phyloP scores from a whole-genome alignment of 1,139 yeast genomes.

The Yamadazyma atlantica region DNA sequence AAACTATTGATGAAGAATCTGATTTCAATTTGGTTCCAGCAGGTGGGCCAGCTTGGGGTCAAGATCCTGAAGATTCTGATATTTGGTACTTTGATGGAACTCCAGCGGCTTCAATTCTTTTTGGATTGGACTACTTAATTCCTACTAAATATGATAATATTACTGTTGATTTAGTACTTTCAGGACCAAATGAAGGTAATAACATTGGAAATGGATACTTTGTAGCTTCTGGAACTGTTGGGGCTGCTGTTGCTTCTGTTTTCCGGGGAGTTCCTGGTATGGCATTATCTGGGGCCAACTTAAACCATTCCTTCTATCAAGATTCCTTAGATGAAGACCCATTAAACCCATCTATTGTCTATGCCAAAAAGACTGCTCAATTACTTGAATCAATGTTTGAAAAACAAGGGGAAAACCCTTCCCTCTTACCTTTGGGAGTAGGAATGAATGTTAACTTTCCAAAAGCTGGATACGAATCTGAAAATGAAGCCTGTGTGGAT shows the following conservation, averaged over 20 bases:
- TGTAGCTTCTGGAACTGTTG: slow-evolving; percentile 42
- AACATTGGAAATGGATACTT: slow-evolving; percentile 38
- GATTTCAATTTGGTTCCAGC: slow-evolving; percentile 36
- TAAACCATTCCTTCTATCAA: slow-evolving; percentile 37
- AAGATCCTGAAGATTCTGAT: slow-evolving; percentile 36
- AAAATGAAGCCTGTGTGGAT: slow-evolving; percentile 25
- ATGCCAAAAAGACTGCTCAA: slow-evolving; percentile 27
- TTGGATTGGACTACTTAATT: slow-evolving; percentile 36
- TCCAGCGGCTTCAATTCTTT: slow-evolving; percentile 43
- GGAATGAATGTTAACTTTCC: slow-evolving; percentile 42
- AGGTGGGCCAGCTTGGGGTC: slow-evolving; percentile 46
- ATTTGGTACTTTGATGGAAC: slow-evolving; percentile 49
- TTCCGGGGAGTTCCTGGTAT: slow-evolving; percentile 40
- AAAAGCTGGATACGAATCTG: slow-evolving; percentile 26
- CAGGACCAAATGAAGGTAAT: slow-evolving; percentile 45
- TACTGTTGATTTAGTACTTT: slow-evolving; percentile 37
- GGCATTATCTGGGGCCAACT: slow-evolving; percentile 42
- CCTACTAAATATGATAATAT: slow-evolving; percentile 31
- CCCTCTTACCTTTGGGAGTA: slow-evolving; percentile 35
- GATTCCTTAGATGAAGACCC: slow-evolving; percentile 28
- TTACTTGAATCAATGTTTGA: slow-evolving; percentile 30
- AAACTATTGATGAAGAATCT: slow-evolving; percentile 36
- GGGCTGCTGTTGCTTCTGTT: slow-evolving; percentile 39
- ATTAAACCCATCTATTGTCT: slow-evolving; percentile 30
- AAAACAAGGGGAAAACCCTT: slow-evolving; percentile 23